Percentiles rank a stretch among this genome's conserved stretches.
Evolutionary conservation across 75 land plant species (phyloP).

Genomic region (Sequoiadendron giganteum): DNA sequence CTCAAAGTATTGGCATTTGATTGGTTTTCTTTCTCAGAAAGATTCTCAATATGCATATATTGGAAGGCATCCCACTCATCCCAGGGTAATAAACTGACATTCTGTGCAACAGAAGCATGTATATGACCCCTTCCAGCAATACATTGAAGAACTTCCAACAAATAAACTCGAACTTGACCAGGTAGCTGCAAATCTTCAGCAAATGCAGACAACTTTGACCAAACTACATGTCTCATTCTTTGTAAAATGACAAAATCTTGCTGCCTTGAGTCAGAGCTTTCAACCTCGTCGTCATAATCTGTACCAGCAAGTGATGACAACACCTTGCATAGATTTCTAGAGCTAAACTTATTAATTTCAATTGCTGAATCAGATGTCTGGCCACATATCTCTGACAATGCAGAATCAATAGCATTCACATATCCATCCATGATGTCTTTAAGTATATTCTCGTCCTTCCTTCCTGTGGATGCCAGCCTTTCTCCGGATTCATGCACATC

Average conservation of each 20-base stretch:
- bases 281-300: constrained; percentile 11
- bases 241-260: constrained; percentile 29
- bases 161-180: constrained; percentile 49
- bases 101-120: constrained; percentile 18
- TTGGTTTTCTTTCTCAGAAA: constrained; percentile 1
- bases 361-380: not conserved
- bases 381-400: not conserved
- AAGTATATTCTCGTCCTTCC: not conserved
- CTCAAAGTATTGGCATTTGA: constrained; percentile 30
- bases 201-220: constrained; percentile 53
- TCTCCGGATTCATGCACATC: no score
- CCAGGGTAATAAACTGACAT: constrained; percentile 43
- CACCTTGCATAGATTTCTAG: constrained; percentile 3
- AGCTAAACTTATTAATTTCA: not conserved
- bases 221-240: constrained; percentile 51
- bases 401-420: constrained; percentile 10
- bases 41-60: constrained; percentile 7
- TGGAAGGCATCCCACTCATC: constrained; percentile 54
- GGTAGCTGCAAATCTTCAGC: constrained; percentile 64
- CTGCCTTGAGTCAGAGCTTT: not conserved
- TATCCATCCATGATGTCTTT: constrained; percentile 14
- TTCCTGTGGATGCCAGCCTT: not conserved
- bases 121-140: constrained; percentile 36
- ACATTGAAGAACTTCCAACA: constrained; percentile 65
- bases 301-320: constrained; percentile 7